Evolutionary conservation across 2,329 filamentous ascomycete species (phyloP).

Genomic region (Thelonectria discophora): DNA sequence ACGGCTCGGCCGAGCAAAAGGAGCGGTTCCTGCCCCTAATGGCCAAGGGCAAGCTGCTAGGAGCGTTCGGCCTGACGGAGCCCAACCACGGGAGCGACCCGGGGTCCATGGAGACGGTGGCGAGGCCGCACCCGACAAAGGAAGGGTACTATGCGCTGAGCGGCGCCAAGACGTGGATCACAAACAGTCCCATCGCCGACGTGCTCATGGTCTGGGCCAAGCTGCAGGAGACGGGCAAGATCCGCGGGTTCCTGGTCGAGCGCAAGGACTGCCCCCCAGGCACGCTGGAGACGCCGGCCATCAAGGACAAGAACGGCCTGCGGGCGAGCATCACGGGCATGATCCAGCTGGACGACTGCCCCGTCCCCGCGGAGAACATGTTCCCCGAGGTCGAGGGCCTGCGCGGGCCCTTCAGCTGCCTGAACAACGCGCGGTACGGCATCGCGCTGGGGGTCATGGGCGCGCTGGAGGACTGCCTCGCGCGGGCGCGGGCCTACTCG

Average conservation of each 20-base stretch:
- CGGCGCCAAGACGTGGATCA: slow-evolving; percentile 94
- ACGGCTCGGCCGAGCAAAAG: slow-evolving; percentile 87
- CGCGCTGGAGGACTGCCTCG: slow-evolving; percentile 90
- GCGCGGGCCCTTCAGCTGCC: slow-evolving; percentile 87
- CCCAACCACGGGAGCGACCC: slow-evolving; percentile 94
- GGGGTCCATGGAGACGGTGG: slow-evolving; percentile 87
- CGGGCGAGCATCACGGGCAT: slow-evolving; percentile 95
- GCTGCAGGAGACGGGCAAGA: slow-evolving; percentile 89
- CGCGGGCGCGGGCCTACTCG: slow-evolving; percentile 83
- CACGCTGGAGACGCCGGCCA: slow-evolving; percentile 87
- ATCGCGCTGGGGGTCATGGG: slow-evolving; percentile 96
- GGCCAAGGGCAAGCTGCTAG: slow-evolving; percentile 83
- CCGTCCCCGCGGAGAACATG: slow-evolving; percentile 91
- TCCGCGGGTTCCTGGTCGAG: slow-evolving; percentile 91
- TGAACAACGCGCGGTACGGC: slow-evolving; percentile 92
- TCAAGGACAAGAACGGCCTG: slow-evolving; percentile 96
- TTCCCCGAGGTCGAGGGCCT: slow-evolving; percentile 90
- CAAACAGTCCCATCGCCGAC: slow-evolving; percentile 90
- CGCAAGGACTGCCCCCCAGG: slow-evolving; percentile 84
- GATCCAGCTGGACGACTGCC: slow-evolving; percentile 93
- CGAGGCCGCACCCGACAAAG: slow-evolving; percentile 85
- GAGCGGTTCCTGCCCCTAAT: slow-evolving; percentile 82
- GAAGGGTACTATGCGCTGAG: slow-evolving; percentile 82
- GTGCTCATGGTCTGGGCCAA: slow-evolving; percentile 93
- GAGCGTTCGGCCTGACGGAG: slow-evolving; percentile 90